Conservation (phyloP, 208 protist genomes). For the Lotmaria passim region DNA sequence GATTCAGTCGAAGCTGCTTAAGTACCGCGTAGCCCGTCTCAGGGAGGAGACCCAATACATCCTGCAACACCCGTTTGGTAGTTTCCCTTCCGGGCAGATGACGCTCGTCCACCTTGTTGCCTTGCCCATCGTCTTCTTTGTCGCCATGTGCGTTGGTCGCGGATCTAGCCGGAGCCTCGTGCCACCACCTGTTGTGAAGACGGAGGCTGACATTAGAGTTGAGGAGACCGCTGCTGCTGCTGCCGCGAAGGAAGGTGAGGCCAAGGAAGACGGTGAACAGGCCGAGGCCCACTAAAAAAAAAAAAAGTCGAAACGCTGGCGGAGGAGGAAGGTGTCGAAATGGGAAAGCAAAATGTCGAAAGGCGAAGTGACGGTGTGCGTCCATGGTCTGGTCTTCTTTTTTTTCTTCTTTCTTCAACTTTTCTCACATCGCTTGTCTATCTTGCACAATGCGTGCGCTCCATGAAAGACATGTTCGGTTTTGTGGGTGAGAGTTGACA, state of each 20-base stretch:
- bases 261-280: slow-evolving; percentile 4
- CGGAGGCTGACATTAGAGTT: slow-evolving; percentile 1
- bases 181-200: slow-evolving; percentile 35
- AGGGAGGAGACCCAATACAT: slow-evolving; percentile 62
- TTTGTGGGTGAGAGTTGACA: neutral
- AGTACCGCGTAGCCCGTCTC: slow-evolving; percentile 78
- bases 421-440: neutral
- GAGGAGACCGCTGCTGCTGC: slow-evolving; percentile 15
- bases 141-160: slow-evolving; percentile 51
- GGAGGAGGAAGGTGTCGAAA: neutral
- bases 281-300: neutral
- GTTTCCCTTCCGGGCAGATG: slow-evolving; percentile 43
- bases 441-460: neutral
- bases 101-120: slow-evolving; percentile 45
- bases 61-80: slow-evolving; percentile 47
- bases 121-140: slow-evolving; percentile 50
- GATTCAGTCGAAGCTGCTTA: slow-evolving; percentile 68
- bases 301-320: too few species aligned
- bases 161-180: slow-evolving; percentile 43
- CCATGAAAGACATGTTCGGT: neutral
- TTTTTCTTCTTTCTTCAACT: neutral
- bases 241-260: neutral
- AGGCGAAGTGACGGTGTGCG: neutral
- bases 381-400: neutral
- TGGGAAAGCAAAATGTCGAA: neutral